Evolutionary conservation across 2,329 filamentous ascomycete genomes (phyloP).

Genomic region (Botrytis fragariae): DNA sequence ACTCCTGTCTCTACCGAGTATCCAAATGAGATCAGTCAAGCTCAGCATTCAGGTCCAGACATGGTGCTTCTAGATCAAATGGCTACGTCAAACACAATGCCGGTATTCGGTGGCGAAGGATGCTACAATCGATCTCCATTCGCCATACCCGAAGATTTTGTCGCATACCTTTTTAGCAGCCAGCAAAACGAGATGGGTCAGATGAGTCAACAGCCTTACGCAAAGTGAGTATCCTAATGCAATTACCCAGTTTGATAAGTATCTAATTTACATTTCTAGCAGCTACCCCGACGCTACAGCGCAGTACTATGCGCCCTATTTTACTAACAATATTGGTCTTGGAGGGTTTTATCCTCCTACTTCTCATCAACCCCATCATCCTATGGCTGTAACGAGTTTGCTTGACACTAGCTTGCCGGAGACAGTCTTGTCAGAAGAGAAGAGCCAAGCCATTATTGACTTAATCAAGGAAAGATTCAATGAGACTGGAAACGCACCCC

Average conservation of each 20-base stretch:
- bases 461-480: constrained; percentile 80
- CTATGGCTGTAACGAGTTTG: constrained; percentile 86
- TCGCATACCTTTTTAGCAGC: constrained; percentile 79
- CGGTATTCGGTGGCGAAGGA: constrained; percentile 81
- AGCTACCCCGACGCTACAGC: constrained; percentile 55
- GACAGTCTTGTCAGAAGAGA: constrained; percentile 79
- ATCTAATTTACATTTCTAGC: constrained; percentile 3
- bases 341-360: constrained; percentile 57
- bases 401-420: constrained; percentile 78
- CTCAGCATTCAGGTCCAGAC: constrained; percentile 43
- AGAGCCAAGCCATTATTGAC: constrained; percentile 78
- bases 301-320: constrained; percentile 50
- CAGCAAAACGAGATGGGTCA: constrained; percentile 55
- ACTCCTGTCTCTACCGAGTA: constrained; percentile 36
- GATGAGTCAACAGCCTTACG: constrained; percentile 48
- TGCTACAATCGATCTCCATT: constrained; percentile 79
- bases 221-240: constrained; percentile 46
- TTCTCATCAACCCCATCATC: constrained; percentile 60
- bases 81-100: constrained; percentile 66
- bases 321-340: constrained; percentile 47
- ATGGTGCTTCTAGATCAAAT: constrained; percentile 63
- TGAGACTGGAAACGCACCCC: constrained; percentile 71
- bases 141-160: constrained; percentile 81
- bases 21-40: constrained; percentile 38
- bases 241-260: neutral